Percentiles rank a stretch among this genome's conserved stretches.
These are phyloP conservation scores for Fistulifera pelliculosa DNA, from an alignment of 108 stramenopile genomes.

Conservation along the genomic window DNA sequence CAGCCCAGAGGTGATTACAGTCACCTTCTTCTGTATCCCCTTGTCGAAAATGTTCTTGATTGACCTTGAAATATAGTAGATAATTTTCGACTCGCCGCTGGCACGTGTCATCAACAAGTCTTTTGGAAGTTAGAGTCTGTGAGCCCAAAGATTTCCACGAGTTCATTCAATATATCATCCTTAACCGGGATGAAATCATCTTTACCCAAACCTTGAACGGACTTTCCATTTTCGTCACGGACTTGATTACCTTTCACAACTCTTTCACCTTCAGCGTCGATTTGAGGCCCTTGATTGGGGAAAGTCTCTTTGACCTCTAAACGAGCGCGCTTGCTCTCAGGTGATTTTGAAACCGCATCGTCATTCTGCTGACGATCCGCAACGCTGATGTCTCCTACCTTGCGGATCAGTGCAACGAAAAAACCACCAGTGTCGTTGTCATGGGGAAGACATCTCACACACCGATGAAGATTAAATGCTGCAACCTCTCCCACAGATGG, in stretches of 20 bases:
- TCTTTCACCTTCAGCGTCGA: constrained; percentile 13
- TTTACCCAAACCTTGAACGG: constrained; percentile 34
- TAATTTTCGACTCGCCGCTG: constrained; percentile 55
- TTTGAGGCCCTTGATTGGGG: constrained; percentile 13
- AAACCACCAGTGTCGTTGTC: constrained; percentile 98
- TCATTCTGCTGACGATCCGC: constrained; percentile 14
- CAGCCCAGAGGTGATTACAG: constrained; percentile 71
- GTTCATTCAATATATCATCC: constrained; percentile 37
- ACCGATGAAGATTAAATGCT: constrained; percentile 68
- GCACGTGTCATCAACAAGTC: constrained; percentile 68
- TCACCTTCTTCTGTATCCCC: constrained; percentile 61
- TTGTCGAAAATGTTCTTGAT: constrained; percentile 59
- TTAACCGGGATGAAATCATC: constrained; percentile 66
- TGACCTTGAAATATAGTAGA: constrained; percentile 65
- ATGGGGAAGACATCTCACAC: constrained; percentile 92
- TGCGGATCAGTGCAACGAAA: constrained; percentile 88
- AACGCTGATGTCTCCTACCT: constrained; percentile 62
- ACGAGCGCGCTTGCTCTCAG: constrained; percentile 7
- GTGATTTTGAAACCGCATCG: constrained; percentile 4
- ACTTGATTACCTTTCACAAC: constrained; percentile 17
- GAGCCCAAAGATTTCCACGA: constrained; percentile 68
- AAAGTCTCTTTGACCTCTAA: constrained; percentile 12
- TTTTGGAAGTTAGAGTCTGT: constrained; percentile 44
- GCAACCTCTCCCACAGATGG: constrained; percentile 79
- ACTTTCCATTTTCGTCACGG: constrained; percentile 26